A percentile compares a stretch with the other conserved stretches of the same genome.
Conservation (phyloP, 148 eudicot species). For the Beta vulgaris region DNA sequence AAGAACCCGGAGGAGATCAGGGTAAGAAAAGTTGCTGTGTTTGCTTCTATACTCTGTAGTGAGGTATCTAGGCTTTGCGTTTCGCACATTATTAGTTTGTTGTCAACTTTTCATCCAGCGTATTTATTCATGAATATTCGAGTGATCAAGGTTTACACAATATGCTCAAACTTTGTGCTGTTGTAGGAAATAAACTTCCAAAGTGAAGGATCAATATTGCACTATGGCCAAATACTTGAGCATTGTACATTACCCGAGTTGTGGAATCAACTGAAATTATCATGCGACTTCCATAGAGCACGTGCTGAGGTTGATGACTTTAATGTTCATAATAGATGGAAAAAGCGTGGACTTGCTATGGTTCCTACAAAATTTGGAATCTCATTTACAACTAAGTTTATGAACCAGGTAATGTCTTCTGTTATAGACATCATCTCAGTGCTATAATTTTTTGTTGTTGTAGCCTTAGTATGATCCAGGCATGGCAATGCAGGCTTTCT, state of each 20-base stretch:
- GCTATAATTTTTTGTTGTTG: too few relatives aligned
- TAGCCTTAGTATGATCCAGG: background rate
- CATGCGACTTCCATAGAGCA: slow-evolving; percentile 49
- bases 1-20: slow-evolving; percentile 87
- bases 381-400: slow-evolving; percentile 82
- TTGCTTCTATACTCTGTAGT: slow-evolving; percentile 9
- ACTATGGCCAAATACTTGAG: slow-evolving; percentile 78
- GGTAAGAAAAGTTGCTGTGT: slow-evolving; percentile 36
- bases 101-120: too few relatives aligned
- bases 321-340: slow-evolving; percentile 79
- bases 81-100: background rate
- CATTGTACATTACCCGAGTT: slow-evolving; percentile 64
- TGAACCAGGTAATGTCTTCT: slow-evolving; percentile 75
- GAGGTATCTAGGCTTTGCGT: background rate
- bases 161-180: slow-evolving; percentile 16
- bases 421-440: too few relatives aligned
- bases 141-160: background rate
- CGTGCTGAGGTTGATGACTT: slow-evolving; percentile 64
- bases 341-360: slow-evolving; percentile 86
- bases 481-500: background rate
- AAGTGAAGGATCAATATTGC: slow-evolving; percentile 70
- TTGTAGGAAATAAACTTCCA: slow-evolving; percentile 81
- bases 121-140: background rate
- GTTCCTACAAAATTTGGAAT: slow-evolving; percentile 93
- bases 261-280: slow-evolving; percentile 78